A percentile compares a stretch with the other conserved stretches of the same genome.
phyloP scores from a whole-genome alignment of 1,284 basidiomycete genomes.

The Inonotus hispidus region DNA sequence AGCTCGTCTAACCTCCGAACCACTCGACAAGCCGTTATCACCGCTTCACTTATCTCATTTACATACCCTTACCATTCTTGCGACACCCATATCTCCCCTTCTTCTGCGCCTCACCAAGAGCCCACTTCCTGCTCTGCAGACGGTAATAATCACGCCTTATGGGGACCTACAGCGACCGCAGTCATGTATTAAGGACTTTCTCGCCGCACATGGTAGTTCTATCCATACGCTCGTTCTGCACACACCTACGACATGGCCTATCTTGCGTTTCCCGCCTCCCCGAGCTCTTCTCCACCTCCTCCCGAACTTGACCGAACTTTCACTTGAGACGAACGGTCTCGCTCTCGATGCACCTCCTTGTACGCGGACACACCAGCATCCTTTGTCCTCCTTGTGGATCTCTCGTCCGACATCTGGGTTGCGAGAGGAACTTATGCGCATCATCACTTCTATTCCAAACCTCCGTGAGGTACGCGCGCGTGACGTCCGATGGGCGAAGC shows the following conservation, averaged over 20 bases:
- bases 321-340: conserved; percentile 41
- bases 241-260: conserved; percentile 69
- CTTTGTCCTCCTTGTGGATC: conserved; percentile 63
- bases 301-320: conserved; percentile 57
- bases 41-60: conserved; percentile 55
- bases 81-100: conserved; percentile 61
- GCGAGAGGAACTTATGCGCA: conserved; percentile 45
- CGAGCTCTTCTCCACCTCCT: conserved; percentile 45
- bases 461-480: conserved; percentile 53
- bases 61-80: conserved; percentile 59
- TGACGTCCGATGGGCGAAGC: conserved; percentile 66
- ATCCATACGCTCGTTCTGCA: conserved; percentile 63
- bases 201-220: conserved; percentile 53
- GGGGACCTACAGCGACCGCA: conserved; percentile 53
- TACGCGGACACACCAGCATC: conserved; percentile 30
- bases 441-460: conserved; percentile 53
- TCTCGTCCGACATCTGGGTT: conserved; percentile 59
- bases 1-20: conserved; percentile 24
- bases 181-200: conserved; percentile 56
- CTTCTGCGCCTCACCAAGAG: conserved; percentile 56
- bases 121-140: conserved; percentile 58
- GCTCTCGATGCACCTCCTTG: conserved; percentile 24
- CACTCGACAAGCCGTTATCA: conserved; percentile 21
- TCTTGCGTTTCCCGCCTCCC: conserved; percentile 51
- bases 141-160: conserved; percentile 71